Conservation (phyloP, 2,329 filamentous ascomycete species). For the Fusarium anthophilum region DNA sequence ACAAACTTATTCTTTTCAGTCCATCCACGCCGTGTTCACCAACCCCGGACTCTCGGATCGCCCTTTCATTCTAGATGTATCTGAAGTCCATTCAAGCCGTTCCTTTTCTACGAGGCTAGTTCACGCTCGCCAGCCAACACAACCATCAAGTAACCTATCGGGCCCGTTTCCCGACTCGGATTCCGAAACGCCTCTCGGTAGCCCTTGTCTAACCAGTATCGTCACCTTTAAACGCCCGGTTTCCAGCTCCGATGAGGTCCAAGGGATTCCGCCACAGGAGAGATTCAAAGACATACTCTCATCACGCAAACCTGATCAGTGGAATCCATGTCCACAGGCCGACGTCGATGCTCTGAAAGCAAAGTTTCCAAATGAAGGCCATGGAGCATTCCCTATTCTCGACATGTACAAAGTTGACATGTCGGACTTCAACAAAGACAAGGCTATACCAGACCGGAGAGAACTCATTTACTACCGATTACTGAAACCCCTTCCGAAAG, state of each 20-base stretch:
- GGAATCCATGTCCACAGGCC: constrained; percentile 57
- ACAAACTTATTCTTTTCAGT: constrained; percentile 48
- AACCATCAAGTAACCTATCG: constrained; percentile 48
- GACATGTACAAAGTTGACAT: constrained; percentile 67
- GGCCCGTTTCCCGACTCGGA: constrained; percentile 54
- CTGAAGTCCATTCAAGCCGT: constrained; percentile 54
- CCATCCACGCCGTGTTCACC: constrained; percentile 66
- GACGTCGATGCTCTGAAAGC: constrained; percentile 55
- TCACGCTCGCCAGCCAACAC: constrained; percentile 57
- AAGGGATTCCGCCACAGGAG: constrained; percentile 53
- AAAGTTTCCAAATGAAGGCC: constrained; percentile 48
- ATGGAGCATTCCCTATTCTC: constrained; percentile 59
- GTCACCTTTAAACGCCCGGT: constrained; percentile 61
- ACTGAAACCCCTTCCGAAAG: constrained; percentile 52
- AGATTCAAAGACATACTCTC: constrained; percentile 55
- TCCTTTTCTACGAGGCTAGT: constrained; percentile 62
- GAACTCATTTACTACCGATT: constrained; percentile 62
- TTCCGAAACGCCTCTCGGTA: constrained; percentile 49
- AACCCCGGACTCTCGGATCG: constrained; percentile 57
- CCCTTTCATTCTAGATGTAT: constrained; percentile 63
- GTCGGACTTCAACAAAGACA: constrained; percentile 53
- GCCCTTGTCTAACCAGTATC: constrained; percentile 61
- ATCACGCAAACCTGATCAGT: constrained; percentile 49
- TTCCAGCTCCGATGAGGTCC: constrained; percentile 48
- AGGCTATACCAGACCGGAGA: constrained; percentile 55